phyloP scores from a whole-genome alignment of 441 rosid genomes.

The Gossypium lobatum region DNA sequence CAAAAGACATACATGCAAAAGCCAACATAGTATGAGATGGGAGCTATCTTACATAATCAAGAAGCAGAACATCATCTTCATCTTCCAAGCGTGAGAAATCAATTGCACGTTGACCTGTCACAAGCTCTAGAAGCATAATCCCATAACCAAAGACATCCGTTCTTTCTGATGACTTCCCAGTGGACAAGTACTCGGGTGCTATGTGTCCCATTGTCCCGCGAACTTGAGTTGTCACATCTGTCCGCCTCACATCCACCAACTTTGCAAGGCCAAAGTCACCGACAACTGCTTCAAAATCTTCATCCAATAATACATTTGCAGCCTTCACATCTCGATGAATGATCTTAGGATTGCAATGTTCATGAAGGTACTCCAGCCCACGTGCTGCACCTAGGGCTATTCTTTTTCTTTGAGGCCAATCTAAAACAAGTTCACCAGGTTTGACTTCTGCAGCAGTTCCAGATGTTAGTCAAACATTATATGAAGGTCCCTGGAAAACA shows the following conservation, averaged over 20 bases:
- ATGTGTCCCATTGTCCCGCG: constrained; percentile 99
- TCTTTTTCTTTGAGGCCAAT: constrained; percentile 70
- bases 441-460: constrained; percentile 52
- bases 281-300: constrained; percentile 92
- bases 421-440: constrained; percentile 62
- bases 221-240: constrained; percentile 88
- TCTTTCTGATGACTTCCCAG: constrained; percentile 88
- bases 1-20: constrained; percentile 6
- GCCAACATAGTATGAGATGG: not conserved
- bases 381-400: constrained; percentile 87
- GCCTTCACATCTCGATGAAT: constrained; percentile 96
- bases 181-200: constrained; percentile 94
- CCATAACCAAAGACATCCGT: constrained; percentile 96
- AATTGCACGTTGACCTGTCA: constrained; percentile 94
- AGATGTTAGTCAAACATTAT: constrained; percentile 1
- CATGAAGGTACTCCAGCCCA: constrained; percentile 92
- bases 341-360: constrained; percentile 92
- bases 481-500: not conserved
- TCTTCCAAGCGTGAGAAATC: constrained; percentile 93
- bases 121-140: constrained; percentile 88
- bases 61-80: constrained; percentile 85
- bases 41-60: constrained; percentile 68
- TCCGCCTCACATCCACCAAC: constrained; percentile 73
- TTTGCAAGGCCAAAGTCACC: constrained; percentile 96
- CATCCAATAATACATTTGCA: constrained; percentile 82